Evolutionary conservation across 805 yeast species (phyloP).

Genomic region (Candida parachauliodes): DNA sequence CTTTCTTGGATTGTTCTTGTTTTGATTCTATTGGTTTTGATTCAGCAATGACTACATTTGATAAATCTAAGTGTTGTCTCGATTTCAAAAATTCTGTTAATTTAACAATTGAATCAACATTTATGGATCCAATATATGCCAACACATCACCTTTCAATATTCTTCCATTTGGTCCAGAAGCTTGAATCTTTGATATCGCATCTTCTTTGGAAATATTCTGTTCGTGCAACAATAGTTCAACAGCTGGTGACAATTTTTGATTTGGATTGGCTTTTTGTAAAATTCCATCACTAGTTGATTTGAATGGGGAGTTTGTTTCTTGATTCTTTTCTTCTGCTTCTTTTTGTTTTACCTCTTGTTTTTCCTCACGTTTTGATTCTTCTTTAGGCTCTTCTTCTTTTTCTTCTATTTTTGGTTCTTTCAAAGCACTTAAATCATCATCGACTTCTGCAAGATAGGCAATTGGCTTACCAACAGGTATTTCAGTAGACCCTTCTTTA

Average conservation of each 20-base stretch:
- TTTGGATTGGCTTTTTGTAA: conserved; percentile 53
- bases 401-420: conserved; percentile 47
- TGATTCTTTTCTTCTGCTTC: conserved; percentile 14
- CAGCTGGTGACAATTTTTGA: conserved; percentile 78
- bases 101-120: conserved; percentile 48
- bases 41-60: conserved; percentile 53
- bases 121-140: conserved; percentile 73
- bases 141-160: conserved; percentile 87
- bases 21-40: conserved; percentile 14
- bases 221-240: conserved; percentile 56
- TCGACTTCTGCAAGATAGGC: conserved; percentile 86
- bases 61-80: conserved; percentile 64
- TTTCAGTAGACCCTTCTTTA: conserved; percentile 73
- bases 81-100: conserved; percentile 56
- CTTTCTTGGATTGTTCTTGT: conserved; percentile 12
- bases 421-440: conserved; percentile 69
- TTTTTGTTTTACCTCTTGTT: conserved; percentile 13
- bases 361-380: conserved; percentile 12
- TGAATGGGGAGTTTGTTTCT: conserved; percentile 8
- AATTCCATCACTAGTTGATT: conserved; percentile 10
- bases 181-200: conserved; percentile 67
- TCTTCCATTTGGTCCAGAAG: conserved; percentile 89
- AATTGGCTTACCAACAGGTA: conserved; percentile 85
- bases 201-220: conserved; percentile 64
- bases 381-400: conserved; percentile 18